phyloP scores from a whole-genome alignment of 805 yeast genomes.

The Yueomyces sinensis region DNA sequence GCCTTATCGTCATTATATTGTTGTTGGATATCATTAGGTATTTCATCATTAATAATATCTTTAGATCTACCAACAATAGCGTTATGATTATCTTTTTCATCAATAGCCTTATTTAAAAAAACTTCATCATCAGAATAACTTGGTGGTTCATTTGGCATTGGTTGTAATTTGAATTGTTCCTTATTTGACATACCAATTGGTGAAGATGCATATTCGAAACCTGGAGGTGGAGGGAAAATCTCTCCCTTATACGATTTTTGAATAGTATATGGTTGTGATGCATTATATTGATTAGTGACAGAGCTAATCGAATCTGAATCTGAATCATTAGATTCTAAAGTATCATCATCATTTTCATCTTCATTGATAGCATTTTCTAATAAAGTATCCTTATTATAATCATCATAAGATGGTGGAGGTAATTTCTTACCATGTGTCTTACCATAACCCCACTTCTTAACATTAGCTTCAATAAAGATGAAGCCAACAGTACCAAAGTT shows the following conservation, averaged over 20 bases:
- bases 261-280: constrained; percentile 1
- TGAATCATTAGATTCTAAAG: constrained; percentile 1
- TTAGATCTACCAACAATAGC: not conserved
- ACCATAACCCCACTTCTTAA: constrained; percentile 93
- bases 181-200: not conserved
- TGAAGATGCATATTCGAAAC: constrained; percentile 18
- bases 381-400: constrained; percentile 63
- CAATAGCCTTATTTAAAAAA: no score
- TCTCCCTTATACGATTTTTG: constrained; percentile 16
- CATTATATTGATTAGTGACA: not conserved
- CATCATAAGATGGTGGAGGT: constrained; percentile 88
- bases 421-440: constrained; percentile 77
- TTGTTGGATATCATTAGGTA: not conserved
- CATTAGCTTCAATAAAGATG: constrained; percentile 85
- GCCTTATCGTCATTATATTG: not conserved
- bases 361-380: constrained; percentile 38
- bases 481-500: constrained; percentile 84
- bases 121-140: constrained; percentile 19
- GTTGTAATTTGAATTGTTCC: constrained; percentile 24
- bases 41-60: not conserved
- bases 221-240: constrained; percentile 26
- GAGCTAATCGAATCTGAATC: not conserved
- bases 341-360: constrained; percentile 16
- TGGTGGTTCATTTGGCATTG: constrained; percentile 28
- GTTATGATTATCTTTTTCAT: not conserved